Evolutionary conservation across 2,329 filamentous ascomycete genomes (phyloP).

Genomic region (Cercospora nicotianae): DNA sequence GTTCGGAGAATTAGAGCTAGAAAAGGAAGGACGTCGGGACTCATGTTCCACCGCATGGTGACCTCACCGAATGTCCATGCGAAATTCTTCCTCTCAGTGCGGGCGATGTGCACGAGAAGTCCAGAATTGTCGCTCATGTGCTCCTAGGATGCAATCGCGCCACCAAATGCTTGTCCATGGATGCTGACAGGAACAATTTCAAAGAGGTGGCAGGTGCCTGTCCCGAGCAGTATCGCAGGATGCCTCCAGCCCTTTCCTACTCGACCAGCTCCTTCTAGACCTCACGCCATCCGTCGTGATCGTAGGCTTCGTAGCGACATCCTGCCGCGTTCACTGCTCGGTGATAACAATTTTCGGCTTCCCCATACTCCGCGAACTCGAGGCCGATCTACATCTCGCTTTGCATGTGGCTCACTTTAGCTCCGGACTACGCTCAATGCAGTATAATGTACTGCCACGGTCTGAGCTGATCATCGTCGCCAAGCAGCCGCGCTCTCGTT

Average conservation of each 20-base stretch:
- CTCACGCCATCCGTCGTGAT: not conserved
- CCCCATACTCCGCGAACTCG: not conserved
- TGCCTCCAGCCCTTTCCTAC: not conserved
- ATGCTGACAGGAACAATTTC: not conserved
- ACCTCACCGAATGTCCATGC: not conserved
- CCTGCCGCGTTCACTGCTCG: not conserved
- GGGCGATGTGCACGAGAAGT: not conserved
- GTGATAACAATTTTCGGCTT: not conserved
- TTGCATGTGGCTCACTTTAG: not conserved
- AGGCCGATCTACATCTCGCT: not conserved
- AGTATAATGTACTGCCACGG: not conserved
- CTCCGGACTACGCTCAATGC: not conserved
- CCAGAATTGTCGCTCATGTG: not conserved
- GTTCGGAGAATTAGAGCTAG: not conserved
- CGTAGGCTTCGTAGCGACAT: not conserved
- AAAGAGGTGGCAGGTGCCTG: not conserved
- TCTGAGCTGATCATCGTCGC: not conserved
- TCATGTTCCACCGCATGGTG: not conserved
- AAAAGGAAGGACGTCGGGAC: not conserved
- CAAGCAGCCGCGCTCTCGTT: not conserved
- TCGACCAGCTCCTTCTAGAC: not conserved
- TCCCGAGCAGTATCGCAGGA: not conserved
- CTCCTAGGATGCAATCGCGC: not conserved
- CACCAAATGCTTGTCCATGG: not conserved
- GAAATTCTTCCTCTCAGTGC: not conserved